A percentile compares a stretch with the other conserved stretches of the same genome.
Evolutionary conservation across 768 basidiomycete genomes (phyloP).

Genomic region (Hypholoma fasciculare): DNA sequence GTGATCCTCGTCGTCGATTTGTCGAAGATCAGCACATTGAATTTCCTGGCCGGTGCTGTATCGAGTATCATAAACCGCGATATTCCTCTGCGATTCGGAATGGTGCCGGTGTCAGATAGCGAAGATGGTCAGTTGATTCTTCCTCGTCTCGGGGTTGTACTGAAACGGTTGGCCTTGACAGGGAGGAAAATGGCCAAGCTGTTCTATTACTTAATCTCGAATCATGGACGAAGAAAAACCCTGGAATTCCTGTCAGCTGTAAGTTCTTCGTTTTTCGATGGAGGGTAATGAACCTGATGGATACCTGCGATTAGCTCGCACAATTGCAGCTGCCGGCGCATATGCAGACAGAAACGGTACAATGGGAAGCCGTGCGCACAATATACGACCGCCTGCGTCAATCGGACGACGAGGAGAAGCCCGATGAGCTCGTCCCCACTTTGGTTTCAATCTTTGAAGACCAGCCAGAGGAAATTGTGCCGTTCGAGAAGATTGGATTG

Average conservation of each 20-base stretch:
- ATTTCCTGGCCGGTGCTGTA: constrained; percentile 65
- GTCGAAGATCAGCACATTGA: constrained; percentile 55
- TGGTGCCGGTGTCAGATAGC: constrained; percentile 72
- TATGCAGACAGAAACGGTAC: constrained; percentile 29
- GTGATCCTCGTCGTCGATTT: constrained; percentile 82
- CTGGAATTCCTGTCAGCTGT: constrained; percentile 61
- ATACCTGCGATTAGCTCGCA: constrained; percentile 30
- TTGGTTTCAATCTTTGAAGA: constrained; percentile 22
- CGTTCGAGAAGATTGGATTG: constrained; percentile 42
- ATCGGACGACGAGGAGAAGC: constrained; percentile 26
- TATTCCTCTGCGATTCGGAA: constrained; percentile 81
- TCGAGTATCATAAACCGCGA: constrained; percentile 69
- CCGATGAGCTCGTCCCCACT: constrained; percentile 20
- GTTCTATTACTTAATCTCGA: constrained; percentile 64
- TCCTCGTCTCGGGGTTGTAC: neutral
- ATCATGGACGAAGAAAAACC: constrained; percentile 63
- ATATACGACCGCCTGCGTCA: constrained; percentile 38
- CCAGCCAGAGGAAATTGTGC: constrained; percentile 28
- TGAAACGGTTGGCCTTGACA: constrained; percentile 21
- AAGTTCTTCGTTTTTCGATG: constrained; percentile 12
- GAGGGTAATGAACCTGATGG: neutral
- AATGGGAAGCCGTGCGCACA: constrained; percentile 43
- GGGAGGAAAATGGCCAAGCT: constrained; percentile 72
- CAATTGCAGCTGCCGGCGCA: constrained; percentile 32
- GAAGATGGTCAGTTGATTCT: constrained; percentile 34